Percentiles rank a stretch among this genome's conserved stretches.
Conservation (phyloP, 139 green algal genomes). For the Ettlia oleoabundans region DNA sequence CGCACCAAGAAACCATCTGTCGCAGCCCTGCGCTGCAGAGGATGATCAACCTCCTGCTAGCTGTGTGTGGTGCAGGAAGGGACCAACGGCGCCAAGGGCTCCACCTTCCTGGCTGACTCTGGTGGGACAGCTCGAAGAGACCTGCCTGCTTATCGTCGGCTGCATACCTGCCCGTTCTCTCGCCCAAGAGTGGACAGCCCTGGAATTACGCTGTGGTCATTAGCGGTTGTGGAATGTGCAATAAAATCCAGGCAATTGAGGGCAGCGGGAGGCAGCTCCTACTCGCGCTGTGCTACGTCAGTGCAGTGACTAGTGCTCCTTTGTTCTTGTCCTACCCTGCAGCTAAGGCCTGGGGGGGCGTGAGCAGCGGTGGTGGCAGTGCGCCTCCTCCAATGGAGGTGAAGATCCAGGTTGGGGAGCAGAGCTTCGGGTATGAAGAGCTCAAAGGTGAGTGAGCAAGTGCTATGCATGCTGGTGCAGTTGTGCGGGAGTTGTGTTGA, state of each 20-base stretch:
- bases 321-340: background rate
- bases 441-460: slow-evolving; percentile 38
- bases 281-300: too few species aligned
- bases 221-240: too few species aligned
- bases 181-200: too few species aligned
- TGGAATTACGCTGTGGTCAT: too few species aligned
- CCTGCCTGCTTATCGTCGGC: too few species aligned
- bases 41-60: background rate
- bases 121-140: too few species aligned
- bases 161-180: too few species aligned
- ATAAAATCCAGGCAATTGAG: too few species aligned
- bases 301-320: background rate
- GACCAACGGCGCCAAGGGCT: background rate
- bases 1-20: too few species aligned
- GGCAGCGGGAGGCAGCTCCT: too few species aligned
- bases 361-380: background rate
- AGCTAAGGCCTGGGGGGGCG: slow-evolving; percentile 46
- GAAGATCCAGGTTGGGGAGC: slow-evolving; percentile 22
- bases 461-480: background rate
- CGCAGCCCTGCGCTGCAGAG: too few species aligned
- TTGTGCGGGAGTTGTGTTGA: too few species aligned
- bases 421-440: slow-evolving; percentile 35
- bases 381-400: background rate
- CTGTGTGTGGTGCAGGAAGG: background rate
- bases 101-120: slow-evolving; percentile 36